Evolutionary conservation across 2,329 filamentous ascomycete species (phyloP).

Genomic region (Colletotrichum ledebouriae): DNA sequence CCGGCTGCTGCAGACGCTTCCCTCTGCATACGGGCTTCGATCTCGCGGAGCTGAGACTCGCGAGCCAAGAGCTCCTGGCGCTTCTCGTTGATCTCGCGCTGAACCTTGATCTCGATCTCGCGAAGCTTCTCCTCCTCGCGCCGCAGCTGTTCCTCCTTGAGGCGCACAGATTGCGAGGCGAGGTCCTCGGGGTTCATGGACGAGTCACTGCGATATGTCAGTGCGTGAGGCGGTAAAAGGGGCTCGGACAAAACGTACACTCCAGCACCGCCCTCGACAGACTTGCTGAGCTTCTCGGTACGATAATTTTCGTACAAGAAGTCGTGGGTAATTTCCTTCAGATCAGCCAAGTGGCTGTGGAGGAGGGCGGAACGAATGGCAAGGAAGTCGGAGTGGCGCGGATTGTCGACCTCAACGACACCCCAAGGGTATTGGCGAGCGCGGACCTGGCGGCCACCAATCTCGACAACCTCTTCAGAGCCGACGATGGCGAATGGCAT

Average conservation of each 20-base stretch:
- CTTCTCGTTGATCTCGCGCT: conserved; percentile 99
- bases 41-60: conserved; percentile 98
- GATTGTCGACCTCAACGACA: conserved; percentile 98
- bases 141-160: conserved; percentile 99
- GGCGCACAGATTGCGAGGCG: conserved; percentile 94
- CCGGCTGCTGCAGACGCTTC: conserved; percentile 72
- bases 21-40: conserved; percentile 96
- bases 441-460: conserved; percentile 91
- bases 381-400: conserved; percentile 97
- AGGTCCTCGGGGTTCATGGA: conserved; percentile 99
- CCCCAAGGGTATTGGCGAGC: conserved; percentile 99
- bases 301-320: conserved; percentile 99
- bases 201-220: conserved; percentile 70
- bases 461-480: conserved; percentile 94
- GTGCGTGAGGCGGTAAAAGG: conserved; percentile 25
- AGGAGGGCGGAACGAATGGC: conserved; percentile 96
- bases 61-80: conserved; percentile 96
- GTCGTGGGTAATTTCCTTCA: conserved; percentile 99
- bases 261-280: conserved; percentile 90
- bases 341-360: conserved; percentile 96
- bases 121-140: conserved; percentile 99
- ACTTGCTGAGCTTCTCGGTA: conserved; percentile 99
- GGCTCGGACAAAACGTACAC: conserved; percentile 74
- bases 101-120: conserved; percentile 99
- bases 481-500: conserved; percentile 99